phyloP scores from a whole-genome alignment of 208 protist genomes.

The Leishmania amazonensis region DNA sequence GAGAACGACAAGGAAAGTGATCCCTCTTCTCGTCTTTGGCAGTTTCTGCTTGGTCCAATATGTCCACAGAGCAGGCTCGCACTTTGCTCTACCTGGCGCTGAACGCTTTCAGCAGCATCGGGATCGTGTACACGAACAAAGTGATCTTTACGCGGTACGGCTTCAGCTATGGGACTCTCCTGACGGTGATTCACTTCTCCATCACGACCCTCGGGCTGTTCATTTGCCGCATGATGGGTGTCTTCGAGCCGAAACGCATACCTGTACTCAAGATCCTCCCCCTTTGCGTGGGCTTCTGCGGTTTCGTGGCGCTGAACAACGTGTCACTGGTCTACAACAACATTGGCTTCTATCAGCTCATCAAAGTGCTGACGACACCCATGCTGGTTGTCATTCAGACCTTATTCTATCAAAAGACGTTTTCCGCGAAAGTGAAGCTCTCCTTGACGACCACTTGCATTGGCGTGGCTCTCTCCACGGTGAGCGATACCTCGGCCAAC shows the following conservation, averaged over 20 bases:
- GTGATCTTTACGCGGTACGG: slow-evolving; percentile 53
- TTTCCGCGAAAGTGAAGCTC: slow-evolving; percentile 45
- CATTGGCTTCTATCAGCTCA: slow-evolving; percentile 91
- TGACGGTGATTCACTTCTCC: slow-evolving; percentile 77
- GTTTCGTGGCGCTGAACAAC: slow-evolving; percentile 90
- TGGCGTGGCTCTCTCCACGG: slow-evolving; percentile 72
- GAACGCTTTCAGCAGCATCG: slow-evolving; percentile 61
- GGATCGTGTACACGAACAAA: slow-evolving; percentile 78
- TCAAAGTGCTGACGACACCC: slow-evolving; percentile 80
- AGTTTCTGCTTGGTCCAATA: background rate
- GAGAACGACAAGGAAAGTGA: background rate
- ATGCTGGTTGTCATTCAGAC: slow-evolving; percentile 74
- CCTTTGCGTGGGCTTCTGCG: slow-evolving; percentile 80
- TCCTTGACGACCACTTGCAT: slow-evolving; percentile 61
- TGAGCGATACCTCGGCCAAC: slow-evolving; percentile 76
- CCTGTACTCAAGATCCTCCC: slow-evolving; percentile 59
- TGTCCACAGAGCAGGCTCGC: slow-evolving; percentile 14
- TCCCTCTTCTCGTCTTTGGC: background rate
- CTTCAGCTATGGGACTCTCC: slow-evolving; percentile 59
- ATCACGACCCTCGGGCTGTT: slow-evolving; percentile 60
- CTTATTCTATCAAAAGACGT: slow-evolving; percentile 57
- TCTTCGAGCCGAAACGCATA: slow-evolving; percentile 64
- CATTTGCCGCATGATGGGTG: slow-evolving; percentile 39
- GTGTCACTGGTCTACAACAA: slow-evolving; percentile 87
- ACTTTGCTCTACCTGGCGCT: slow-evolving; percentile 50